These are phyloP conservation scores for Fusarium sp. DNA, from an alignment of 2,329 filamentous ascomycete genomes.

Conservation along the genomic window DNA sequence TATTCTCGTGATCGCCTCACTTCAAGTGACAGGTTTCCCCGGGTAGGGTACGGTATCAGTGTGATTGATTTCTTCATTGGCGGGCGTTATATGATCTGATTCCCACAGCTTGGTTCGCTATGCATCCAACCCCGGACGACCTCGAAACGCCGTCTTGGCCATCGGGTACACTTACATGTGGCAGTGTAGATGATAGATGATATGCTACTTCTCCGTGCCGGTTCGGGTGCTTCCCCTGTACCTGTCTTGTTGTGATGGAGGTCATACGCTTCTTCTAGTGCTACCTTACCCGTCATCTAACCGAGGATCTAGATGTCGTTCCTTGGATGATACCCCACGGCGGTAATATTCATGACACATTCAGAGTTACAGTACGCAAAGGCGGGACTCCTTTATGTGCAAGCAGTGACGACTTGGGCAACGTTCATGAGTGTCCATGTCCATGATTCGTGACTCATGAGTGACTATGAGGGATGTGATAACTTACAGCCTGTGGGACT, in stretches of 20 bases:
- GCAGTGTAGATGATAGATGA: neutral
- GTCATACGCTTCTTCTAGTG: neutral
- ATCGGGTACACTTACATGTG: neutral
- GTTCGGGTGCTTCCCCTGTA: neutral
- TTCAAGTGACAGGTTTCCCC: neutral
- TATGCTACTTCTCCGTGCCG: neutral
- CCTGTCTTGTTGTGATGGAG: neutral
- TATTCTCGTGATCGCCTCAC: neutral
- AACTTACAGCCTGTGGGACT: neutral
- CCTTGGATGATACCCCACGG: neutral
- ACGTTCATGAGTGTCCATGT: neutral
- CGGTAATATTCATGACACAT: neutral
- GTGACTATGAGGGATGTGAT: neutral
- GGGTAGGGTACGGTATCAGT: neutral
- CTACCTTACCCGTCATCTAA: neutral
- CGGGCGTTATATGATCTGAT: constrained; percentile 1
- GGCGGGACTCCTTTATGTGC: neutral
- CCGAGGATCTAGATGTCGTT: neutral
- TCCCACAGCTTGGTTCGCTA: neutral
- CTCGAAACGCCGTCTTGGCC: neutral
- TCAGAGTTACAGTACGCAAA: neutral
- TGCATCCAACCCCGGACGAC: neutral
- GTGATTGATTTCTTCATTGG: neutral
- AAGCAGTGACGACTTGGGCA: neutral
- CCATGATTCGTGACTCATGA: neutral